Evolutionary conservation across 805 yeast genomes (phyloP).

Genomic region (Saccharomycopsis lassenensis): DNA sequence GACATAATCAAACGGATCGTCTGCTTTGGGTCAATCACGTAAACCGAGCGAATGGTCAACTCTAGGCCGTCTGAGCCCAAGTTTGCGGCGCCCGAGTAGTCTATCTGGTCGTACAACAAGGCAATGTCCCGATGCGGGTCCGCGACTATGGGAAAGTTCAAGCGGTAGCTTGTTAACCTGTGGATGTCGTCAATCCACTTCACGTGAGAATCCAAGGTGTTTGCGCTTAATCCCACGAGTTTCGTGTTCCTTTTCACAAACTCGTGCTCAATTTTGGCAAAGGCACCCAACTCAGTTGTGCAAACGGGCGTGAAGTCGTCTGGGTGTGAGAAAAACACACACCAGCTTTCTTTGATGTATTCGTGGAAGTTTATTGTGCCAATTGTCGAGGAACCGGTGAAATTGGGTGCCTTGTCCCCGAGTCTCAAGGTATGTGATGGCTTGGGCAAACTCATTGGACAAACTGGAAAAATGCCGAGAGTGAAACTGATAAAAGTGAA

Average conservation of each 20-base stretch:
- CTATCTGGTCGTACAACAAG: slow-evolving; percentile 56
- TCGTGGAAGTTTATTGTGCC: slow-evolving; percentile 57
- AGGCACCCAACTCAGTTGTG: slow-evolving; percentile 70
- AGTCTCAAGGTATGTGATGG: slow-evolving; percentile 36
- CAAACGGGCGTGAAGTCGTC: slow-evolving; percentile 75
- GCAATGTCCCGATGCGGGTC: slow-evolving; percentile 55
- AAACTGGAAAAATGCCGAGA: no score
- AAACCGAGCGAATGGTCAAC: slow-evolving; percentile 61
- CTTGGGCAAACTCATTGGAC: no score
- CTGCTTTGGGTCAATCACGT: slow-evolving; percentile 58
- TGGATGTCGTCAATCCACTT: slow-evolving; percentile 66
- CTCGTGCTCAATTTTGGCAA: slow-evolving; percentile 60
- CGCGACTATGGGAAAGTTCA: slow-evolving; percentile 59
- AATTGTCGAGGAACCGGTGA: slow-evolving; percentile 48
- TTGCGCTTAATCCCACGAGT: slow-evolving; percentile 59
- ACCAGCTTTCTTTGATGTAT: slow-evolving; percentile 49
- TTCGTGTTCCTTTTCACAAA: slow-evolving; percentile 54
- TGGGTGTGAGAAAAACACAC: slow-evolving; percentile 62
- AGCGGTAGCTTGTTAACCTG: slow-evolving; percentile 48
- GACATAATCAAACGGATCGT: slow-evolving; percentile 51
- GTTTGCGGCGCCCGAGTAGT: slow-evolving; percentile 57
- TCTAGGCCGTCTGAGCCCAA: slow-evolving; percentile 54
- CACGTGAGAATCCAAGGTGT: slow-evolving; percentile 48
- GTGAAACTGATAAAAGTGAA: no score
- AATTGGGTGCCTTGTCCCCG: slow-evolving; percentile 63